Evolutionary conservation across 495 filamentous ascomycete species (phyloP).

Genomic region (Glarea lozoyensis): DNA sequence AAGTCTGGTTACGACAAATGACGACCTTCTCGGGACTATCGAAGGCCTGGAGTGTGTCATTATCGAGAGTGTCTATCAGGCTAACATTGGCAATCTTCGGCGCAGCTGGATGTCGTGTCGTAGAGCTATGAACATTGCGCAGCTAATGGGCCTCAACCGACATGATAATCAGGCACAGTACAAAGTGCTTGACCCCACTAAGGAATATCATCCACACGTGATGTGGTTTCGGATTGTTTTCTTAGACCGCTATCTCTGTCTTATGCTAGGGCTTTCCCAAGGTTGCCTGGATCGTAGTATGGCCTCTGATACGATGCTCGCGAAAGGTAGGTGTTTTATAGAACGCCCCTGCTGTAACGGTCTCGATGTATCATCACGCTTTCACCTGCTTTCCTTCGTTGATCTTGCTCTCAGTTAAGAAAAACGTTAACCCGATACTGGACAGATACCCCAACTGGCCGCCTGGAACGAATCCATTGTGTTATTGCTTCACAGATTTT

Average conservation of each 20-base stretch:
- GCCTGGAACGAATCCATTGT: not conserved
- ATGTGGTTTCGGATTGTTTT: constrained; percentile 28
- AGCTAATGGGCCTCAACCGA: constrained; percentile 39
- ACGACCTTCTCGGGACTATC: constrained; percentile 33
- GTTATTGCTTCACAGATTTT: not conserved
- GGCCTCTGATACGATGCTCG: constrained; percentile 1
- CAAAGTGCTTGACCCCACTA: constrained; percentile 1
- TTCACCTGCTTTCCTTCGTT: too few relatives aligned
- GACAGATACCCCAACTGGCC: not conserved
- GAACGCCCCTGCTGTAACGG: too few relatives aligned
- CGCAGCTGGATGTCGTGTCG: constrained; percentile 32
- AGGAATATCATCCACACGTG: not conserved
- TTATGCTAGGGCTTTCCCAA: constrained; percentile 21
- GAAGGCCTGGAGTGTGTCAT: constrained; percentile 43
- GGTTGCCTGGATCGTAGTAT: not conserved
- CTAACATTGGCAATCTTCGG: constrained; percentile 36
- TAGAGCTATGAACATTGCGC: constrained; percentile 32
- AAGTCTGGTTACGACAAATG: constrained; percentile 35
- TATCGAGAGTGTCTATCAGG: constrained; percentile 36
- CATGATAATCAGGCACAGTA: constrained; percentile 11
- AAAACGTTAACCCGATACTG: too few relatives aligned
- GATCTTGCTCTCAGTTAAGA: too few relatives aligned
- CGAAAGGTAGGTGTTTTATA: too few relatives aligned
- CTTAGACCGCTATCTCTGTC: constrained; percentile 22
- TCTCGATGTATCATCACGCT: too few relatives aligned